Base-by-base conservation (phyloP, 192 early-diverging fungal species). In the Coemansia sp. region DNA sequence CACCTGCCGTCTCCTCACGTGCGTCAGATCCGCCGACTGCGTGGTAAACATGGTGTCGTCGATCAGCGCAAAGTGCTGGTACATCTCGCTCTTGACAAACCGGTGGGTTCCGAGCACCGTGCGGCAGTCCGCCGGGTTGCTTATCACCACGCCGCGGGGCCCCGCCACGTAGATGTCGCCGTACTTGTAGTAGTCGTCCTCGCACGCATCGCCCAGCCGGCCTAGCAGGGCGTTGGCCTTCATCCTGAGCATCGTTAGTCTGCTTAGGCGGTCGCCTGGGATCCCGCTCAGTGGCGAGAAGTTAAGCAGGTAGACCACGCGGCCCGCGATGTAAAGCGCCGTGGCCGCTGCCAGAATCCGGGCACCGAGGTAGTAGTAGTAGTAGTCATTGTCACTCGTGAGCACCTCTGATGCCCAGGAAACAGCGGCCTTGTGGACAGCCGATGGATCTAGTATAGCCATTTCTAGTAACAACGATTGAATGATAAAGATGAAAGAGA, bases 141-240 rank as follows among this genome's bases (percentile, higher is more conserved):
- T 66, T 11, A 83, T 52, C 0, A 48, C 57, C 6, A 83, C 80
- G 1, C 41, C 63, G 2, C 57, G 41, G 15, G 80, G 70, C 1
- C 60, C 63, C 12, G 68, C 52, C 11, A 48, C 37, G 53, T 70
- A 71, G 42, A 83, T 71, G 44, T 76, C 67, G 64, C 79, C 74
- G 56, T 70, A 72, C 16, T 39, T 39, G 42, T 70, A 67, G 63
- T 75, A 67, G 41, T 71, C 64, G 16, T 23, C 41, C 18, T 69
- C 45, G 47, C 56, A 66, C 3, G 60, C 44, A 6, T 81, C 67
- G 47, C 56, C 52, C n/a, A 78, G 37, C 9, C 32, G 16, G 1
- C 70, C 71, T 8, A 57, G 18, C 6, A 67, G 13, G 0, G 68
- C 47, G 5, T 49, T 15, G n/a, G 70, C 9, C 26, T 56, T 44